Base-by-base conservation (phyloP, 495 filamentous ascomycete genomes). In the Penicillium diatomitis region DNA sequence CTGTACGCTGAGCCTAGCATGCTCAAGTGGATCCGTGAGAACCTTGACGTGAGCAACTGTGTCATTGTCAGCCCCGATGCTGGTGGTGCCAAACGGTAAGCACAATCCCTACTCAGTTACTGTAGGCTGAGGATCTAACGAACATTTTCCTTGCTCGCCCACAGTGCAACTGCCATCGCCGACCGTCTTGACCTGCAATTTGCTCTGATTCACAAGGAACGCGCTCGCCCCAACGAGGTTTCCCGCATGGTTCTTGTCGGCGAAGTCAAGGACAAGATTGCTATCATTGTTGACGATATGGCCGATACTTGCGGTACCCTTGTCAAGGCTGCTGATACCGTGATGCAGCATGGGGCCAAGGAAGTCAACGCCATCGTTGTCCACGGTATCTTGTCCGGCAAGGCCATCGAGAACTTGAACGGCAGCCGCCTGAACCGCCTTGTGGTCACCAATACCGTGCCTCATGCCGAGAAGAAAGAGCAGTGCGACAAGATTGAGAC, bases 191-290 rank as follows among this genome's bases (percentile, higher is more conserved):
- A 96, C 61, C 82, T 90, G 46, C 86, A 86, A 54, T 98, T 98
- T 68, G 92, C 92, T n/a, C 82, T 98, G 32, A 98, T 98, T 62
- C 92, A 97, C 81, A 97, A 97, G 71, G 91, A 97, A 70, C 89
- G 92, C 46, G 85, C 90, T 1, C 80, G 90, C 27, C 91, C 92
- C 46, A 96, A 96, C 64, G 92, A 96, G 66, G 91, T 97, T 53
- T 88, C 86, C 20, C 86, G 86, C 57, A 98, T 98, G 92, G 90
- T 95, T 10, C 78, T 89, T 29, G 82, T 83, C 47, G 81, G 80
- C 37, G 79, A 80, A 51, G 78, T 84, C 33, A 68, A 70, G 40
- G 77, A 73, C 65, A 76, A 80, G 55, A 69, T 82, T 47, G 71
- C 80, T 65, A 88, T 91, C 56, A 84, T 95, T 33, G 86, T 95